Percentiles rank a stretch among this genome's conserved stretches.
Conservation (phyloP, 768 basidiomycete genomes). For the Suillus discolor region DNA sequence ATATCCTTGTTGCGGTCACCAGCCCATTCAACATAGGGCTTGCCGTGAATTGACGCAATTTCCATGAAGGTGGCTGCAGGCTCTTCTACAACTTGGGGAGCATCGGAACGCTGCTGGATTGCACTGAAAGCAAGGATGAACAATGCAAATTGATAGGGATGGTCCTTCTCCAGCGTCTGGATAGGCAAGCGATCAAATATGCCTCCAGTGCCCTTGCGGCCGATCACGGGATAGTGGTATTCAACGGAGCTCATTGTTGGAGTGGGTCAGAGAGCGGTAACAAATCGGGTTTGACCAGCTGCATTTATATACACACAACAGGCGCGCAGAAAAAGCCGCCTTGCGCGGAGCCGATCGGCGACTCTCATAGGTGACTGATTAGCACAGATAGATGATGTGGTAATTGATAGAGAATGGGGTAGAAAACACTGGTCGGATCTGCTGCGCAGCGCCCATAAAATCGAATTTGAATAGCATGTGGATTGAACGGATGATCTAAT, state of each 20-base stretch:
- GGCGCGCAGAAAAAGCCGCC: neutral
- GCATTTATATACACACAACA: neutral
- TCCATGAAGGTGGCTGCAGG: slow-evolving; percentile 23
- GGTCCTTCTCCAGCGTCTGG: slow-evolving; percentile 19
- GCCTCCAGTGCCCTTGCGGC: slow-evolving; percentile 18
- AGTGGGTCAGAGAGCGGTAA: neutral
- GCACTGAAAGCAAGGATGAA: slow-evolving; percentile 26
- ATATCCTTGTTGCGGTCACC: slow-evolving; percentile 25
- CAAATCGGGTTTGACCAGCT: too few relatives aligned
- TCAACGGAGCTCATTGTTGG: neutral
- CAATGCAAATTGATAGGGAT: slow-evolving; percentile 30
- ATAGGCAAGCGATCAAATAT: slow-evolving; percentile 26
- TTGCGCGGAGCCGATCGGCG: neutral
- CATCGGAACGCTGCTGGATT: slow-evolving; percentile 13
- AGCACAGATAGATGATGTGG: too few relatives aligned
- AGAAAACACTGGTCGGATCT: neutral
- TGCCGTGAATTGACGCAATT: slow-evolving; percentile 27
- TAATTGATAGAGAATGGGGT: too few relatives aligned
- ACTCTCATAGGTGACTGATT: neutral
- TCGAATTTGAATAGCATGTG: neutral
- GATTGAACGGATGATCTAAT: neutral
- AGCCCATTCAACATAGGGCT: slow-evolving; percentile 26
- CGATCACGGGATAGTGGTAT: slow-evolving; percentile 24
- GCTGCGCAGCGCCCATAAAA: neutral
- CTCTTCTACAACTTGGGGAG: neutral